Conservation (phyloP, 352 stramenopile genomes). For the Globisporangium polare region DNA sequence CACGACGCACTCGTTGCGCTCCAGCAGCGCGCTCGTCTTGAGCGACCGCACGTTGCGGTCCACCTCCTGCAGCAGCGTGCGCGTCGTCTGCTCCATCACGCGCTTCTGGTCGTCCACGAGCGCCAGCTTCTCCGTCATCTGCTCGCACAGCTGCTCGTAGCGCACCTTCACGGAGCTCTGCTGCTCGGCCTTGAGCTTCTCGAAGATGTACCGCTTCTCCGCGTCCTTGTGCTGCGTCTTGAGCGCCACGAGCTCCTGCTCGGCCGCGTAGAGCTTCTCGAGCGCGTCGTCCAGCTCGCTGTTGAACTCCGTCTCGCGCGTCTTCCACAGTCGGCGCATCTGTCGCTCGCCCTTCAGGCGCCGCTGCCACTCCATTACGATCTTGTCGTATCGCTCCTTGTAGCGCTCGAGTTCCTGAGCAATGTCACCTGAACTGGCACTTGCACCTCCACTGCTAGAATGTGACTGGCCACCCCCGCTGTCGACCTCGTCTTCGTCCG, state of each 20-base stretch:
- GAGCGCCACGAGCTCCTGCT: slow-evolving; percentile 38
- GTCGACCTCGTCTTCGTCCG: slow-evolving; percentile 21
- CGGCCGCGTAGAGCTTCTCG: slow-evolving; percentile 41
- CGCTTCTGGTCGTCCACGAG: slow-evolving; percentile 70
- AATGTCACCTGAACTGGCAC: slow-evolving; percentile 20
- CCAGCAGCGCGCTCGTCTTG: slow-evolving; percentile 51
- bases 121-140: slow-evolving; percentile 67
- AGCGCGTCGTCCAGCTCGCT: slow-evolving; percentile 58
- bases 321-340: slow-evolving; percentile 76
- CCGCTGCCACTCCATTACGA: slow-evolving; percentile 76
- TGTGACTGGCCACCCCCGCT: neutral
- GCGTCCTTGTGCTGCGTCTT: slow-evolving; percentile 50
- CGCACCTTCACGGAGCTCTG: slow-evolving; percentile 68
- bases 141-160: slow-evolving; percentile 72
- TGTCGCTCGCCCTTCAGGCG: slow-evolving; percentile 75
- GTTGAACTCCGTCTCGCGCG: slow-evolving; percentile 70
- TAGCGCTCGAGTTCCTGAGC: slow-evolving; percentile 63
- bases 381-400: slow-evolving; percentile 78
- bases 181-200: slow-evolving; percentile 68
- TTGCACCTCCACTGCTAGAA: neutral
- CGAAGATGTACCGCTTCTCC: slow-evolving; percentile 67
- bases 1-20: slow-evolving; percentile 74
- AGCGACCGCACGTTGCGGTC: slow-evolving; percentile 69
- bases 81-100: slow-evolving; percentile 75
- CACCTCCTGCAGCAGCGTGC: slow-evolving; percentile 61